Evolutionary conservation across 176 grass and related monocot species (phyloP), one percentile per base, ranked within the genome.

Genomic region (sorghum (Sorghum bicolor)): DNA sequence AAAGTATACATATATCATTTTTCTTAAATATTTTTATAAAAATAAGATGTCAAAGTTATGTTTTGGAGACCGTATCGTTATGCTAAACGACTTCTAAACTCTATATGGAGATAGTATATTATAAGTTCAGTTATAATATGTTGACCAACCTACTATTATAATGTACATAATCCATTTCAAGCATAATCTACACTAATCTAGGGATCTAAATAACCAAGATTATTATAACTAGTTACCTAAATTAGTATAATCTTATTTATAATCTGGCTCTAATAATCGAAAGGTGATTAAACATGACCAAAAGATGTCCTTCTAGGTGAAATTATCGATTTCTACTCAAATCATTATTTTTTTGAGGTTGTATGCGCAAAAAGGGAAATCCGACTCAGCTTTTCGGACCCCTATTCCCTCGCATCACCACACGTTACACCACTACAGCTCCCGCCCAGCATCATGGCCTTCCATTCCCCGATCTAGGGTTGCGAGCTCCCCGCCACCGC

Each of bases 381-480:
- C 64, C 38, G 28, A 55, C 55, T 53, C 66, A 20, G 39, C 79
- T 85, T 77, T 82, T 86, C 78, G 33, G 25, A 25, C 53, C 31
- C 30, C 78, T 86, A 86, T 82, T 86, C 78, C 32, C 16, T 22
- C 78, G 83, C 83, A 82, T 82, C 83, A 43, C 78, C 83, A 65
- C 83, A 71, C 72, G 55, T 76, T 70, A 37, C 87, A 64, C 71
- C 8, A 25, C 39, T 55, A 81, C 77, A 60, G 41, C 72, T 78
- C 55, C 58, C 20, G 43, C 64, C 9, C 73, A 22, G 73, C 74
- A 86, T 90, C 88, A 67, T 79, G 34, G 62, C 88, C 88, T 90
- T 88, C 83, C 75, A 70, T 89, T 89, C 33, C 72, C 60, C 64
- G 73, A 81, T 90, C 92, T 85, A 88, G 85, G 89, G 87, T 92